Conservation (phyloP, 1,139 yeast genomes). For the Arxiozyma slooffiae region DNA sequence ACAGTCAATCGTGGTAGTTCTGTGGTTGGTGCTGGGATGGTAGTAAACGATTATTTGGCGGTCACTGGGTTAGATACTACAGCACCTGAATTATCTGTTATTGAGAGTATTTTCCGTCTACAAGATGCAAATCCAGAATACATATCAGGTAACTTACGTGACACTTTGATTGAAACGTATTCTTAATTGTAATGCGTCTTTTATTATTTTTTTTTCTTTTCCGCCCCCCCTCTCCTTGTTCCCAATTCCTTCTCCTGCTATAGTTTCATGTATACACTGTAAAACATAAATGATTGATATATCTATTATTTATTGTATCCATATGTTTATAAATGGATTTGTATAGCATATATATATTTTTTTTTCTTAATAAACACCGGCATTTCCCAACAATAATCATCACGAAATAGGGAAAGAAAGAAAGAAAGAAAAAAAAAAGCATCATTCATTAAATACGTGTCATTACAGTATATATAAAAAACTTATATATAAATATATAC, state of each 20-base stretch:
- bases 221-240: no score
- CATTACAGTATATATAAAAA: background rate
- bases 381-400: no score
- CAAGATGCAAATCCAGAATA: conserved; percentile 84
- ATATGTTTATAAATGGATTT: background rate
- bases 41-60: conserved; percentile 96
- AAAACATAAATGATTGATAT: no score
- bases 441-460: background rate
- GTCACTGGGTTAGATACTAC: conserved; percentile 96
- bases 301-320: no score
- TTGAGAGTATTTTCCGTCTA: conserved; percentile 89
- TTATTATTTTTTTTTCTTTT: background rate
- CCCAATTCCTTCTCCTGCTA: background rate
- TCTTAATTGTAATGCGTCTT: no score
- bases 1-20: conserved; percentile 96
- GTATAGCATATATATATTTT: no score
- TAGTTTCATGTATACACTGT: no score
- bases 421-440: background rate
- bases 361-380: no score
- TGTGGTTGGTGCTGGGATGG: conserved; percentile 98
- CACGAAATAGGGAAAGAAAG: background rate
- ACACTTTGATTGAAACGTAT: conserved; percentile 83
- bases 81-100: conserved; percentile 94
- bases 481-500: no score
- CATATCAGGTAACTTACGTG: conserved; percentile 75